Evolutionary conservation across 805 yeast genomes (phyloP).

Genomic region (Yamadazyma endophytica): DNA sequence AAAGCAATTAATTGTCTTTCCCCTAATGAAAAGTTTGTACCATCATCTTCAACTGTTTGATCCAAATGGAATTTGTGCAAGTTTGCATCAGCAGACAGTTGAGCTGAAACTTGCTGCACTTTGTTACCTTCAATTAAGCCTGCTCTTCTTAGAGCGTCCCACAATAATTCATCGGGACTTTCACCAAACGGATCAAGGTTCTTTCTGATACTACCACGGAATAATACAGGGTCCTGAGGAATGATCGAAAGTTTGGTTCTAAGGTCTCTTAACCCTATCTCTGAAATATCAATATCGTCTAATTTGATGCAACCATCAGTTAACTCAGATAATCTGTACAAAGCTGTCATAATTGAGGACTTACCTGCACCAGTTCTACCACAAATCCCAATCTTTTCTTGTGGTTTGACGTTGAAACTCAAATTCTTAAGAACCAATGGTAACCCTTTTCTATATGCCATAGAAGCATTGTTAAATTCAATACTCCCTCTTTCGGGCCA

Average conservation of each 20-base stretch:
- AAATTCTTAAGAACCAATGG: conserved; percentile 54
- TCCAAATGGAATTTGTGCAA: conserved; percentile 36
- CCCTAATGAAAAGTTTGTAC: conserved; percentile 68
- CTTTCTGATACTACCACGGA: conserved; percentile 52
- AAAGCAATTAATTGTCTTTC: conserved; percentile 78
- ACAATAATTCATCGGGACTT: conserved; percentile 45
- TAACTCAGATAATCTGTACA: conserved; percentile 53
- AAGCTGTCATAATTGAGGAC: conserved; percentile 61
- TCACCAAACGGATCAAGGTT: conserved; percentile 61
- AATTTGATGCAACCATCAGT: conserved; percentile 45
- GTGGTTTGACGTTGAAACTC: conserved; percentile 39
- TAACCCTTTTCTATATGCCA: conserved; percentile 57
- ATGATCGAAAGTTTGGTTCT: conserved; percentile 60
- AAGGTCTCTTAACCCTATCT: conserved; percentile 48
- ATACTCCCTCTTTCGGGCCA: conserved; percentile 53
- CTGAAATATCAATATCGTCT: conserved; percentile 53
- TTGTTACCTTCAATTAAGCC: conserved; percentile 56
- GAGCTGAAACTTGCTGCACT: too few species aligned
- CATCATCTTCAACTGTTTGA: conserved; percentile 57
- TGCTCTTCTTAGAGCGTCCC: conserved; percentile 55
- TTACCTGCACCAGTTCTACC: conserved; percentile 92
- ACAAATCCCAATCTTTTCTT: conserved; percentile 77
- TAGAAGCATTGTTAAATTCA: conserved; percentile 43
- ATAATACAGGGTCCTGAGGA: conserved; percentile 69
- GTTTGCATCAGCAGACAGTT: too few species aligned